A percentile compares a stretch with the other conserved stretches of the same genome.
Conservation (phyloP, 495 filamentous ascomycete genomes). For the Astrothelium macrocarpum region DNA sequence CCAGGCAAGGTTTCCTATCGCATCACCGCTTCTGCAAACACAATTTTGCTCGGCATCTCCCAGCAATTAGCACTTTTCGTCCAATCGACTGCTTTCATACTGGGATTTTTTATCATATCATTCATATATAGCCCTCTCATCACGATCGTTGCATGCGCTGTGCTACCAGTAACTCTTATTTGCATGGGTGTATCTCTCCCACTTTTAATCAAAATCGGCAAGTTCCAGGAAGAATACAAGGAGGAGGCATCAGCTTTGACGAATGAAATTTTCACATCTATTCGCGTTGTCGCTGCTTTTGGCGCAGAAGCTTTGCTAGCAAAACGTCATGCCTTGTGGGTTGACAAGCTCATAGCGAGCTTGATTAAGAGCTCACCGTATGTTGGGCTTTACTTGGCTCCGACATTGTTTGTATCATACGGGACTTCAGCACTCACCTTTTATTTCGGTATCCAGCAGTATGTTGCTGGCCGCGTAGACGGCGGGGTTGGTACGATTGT, state of each 20-base stretch:
- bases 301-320: conserved; percentile 49
- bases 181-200: conserved; percentile 48
- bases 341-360: conserved; percentile 47
- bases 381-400: conserved; percentile 30
- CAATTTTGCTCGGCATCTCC: conserved; percentile 26
- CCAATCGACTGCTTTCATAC: conserved; percentile 24
- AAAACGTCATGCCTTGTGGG: conserved; percentile 43
- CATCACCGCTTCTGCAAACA: conserved; percentile 27
- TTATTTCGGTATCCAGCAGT: conserved; percentile 28
- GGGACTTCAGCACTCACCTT: conserved; percentile 25
- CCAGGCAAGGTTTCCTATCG: conserved; percentile 28
- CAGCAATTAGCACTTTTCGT: conserved; percentile 26
- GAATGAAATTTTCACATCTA: conserved; percentile 37
- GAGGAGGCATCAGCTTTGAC: conserved; percentile 52
- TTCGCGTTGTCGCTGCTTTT: conserved; percentile 50
- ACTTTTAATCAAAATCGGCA: conserved; percentile 45
- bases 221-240: conserved; percentile 48
- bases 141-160: conserved; percentile 39
- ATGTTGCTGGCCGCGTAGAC: conserved; percentile 12
- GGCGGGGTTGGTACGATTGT: conserved; percentile 6
- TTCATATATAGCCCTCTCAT: conserved; percentile 25
- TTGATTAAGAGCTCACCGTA: conserved; percentile 45
- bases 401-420: conserved; percentile 24
- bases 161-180: conserved; percentile 46
- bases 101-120: conserved; percentile 24